phyloP scores from a whole-genome alignment of 1,139 yeast species.

The Eremothecium coryli region DNA sequence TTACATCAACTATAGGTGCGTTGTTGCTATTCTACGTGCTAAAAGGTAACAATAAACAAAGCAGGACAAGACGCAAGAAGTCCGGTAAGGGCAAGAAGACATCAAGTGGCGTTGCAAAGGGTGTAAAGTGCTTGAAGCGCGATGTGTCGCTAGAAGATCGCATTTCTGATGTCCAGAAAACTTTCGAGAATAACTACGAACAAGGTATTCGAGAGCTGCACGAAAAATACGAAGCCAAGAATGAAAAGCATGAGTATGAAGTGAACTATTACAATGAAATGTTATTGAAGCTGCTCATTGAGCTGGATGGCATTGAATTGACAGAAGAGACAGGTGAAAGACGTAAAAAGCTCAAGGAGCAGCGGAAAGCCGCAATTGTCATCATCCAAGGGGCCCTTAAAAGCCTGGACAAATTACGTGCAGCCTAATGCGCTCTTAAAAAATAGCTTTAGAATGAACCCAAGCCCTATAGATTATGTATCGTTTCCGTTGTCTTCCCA shows the following conservation, averaged over 20 bases:
- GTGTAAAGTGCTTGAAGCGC: not conserved
- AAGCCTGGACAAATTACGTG: constrained; percentile 43
- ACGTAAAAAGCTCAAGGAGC: constrained; percentile 43
- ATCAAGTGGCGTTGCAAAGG: not conserved
- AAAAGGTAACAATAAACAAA: not conserved
- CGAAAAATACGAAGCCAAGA: constrained; percentile 16
- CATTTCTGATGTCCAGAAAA: constrained; percentile 21
- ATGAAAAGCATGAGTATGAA: constrained; percentile 38
- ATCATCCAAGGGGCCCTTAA: constrained; percentile 52
- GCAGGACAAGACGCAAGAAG: not conserved
- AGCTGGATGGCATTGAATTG: constrained; percentile 53
- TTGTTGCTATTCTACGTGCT: not conserved
- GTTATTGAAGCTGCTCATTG: constrained; percentile 55
- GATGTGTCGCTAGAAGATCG: constrained; percentile 14
- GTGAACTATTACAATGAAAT: constrained; percentile 55
- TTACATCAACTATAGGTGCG: not conserved
- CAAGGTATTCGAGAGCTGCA: constrained; percentile 17
- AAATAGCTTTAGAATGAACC: too few species aligned
- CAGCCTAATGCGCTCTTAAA: not conserved
- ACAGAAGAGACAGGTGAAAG: constrained; percentile 33
- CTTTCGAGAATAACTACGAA: constrained; percentile 24
- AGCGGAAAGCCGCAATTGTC: constrained; percentile 52
- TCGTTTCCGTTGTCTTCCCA: too few species aligned
- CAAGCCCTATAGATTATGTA: too few species aligned
- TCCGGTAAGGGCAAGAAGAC: not conserved